Evolutionary conservation across 2,329 filamentous ascomycete species (phyloP).

Genomic region (Hypoxylon sp.): DNA sequence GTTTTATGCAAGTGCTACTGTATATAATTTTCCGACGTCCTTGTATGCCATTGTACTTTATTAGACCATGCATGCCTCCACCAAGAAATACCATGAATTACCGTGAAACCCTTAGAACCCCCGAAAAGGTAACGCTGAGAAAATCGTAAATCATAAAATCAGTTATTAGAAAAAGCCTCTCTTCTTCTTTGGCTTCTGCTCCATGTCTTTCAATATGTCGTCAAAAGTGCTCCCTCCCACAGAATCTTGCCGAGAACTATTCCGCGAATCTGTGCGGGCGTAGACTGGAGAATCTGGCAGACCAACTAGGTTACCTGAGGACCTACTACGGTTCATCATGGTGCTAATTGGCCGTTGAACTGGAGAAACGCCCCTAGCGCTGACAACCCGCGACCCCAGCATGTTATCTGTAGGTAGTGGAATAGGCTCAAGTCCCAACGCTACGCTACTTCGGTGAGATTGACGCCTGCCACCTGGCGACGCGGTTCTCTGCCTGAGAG

Average conservation of each 20-base stretch:
- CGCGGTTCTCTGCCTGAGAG: slow-evolving; percentile 47
- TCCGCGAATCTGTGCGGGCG: slow-evolving; percentile 40
- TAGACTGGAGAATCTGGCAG: slow-evolving; percentile 44
- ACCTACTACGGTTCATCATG: slow-evolving; percentile 53
- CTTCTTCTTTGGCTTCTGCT: slow-evolving; percentile 56
- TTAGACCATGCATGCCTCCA: slow-evolving; percentile 27
- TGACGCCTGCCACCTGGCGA: slow-evolving; percentile 50
- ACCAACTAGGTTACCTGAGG: slow-evolving; percentile 52
- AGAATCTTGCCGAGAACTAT: slow-evolving; percentile 49
- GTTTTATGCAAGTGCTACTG: slow-evolving; percentile 38
- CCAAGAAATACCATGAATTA: slow-evolving; percentile 14
- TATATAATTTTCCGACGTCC: slow-evolving; percentile 35
- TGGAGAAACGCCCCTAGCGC: slow-evolving; percentile 47
- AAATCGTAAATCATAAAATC: slow-evolving; percentile 26
- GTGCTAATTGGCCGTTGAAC: slow-evolving; percentile 48
- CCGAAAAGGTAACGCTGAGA: slow-evolving; percentile 5
- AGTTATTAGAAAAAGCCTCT: slow-evolving; percentile 52
- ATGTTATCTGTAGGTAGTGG: slow-evolving; percentile 44
- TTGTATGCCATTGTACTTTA: slow-evolving; percentile 32
- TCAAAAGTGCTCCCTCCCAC: slow-evolving; percentile 55
- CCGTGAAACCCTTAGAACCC: neutral
- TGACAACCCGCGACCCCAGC: slow-evolving; percentile 49
- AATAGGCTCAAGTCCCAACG: slow-evolving; percentile 54
- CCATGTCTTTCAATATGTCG: slow-evolving; percentile 55
- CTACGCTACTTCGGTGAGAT: slow-evolving; percentile 53